These are phyloP conservation scores for Aspergillus coremiiformis DNA, from an alignment of 495 filamentous ascomycete species.

Conservation along the genomic window DNA sequence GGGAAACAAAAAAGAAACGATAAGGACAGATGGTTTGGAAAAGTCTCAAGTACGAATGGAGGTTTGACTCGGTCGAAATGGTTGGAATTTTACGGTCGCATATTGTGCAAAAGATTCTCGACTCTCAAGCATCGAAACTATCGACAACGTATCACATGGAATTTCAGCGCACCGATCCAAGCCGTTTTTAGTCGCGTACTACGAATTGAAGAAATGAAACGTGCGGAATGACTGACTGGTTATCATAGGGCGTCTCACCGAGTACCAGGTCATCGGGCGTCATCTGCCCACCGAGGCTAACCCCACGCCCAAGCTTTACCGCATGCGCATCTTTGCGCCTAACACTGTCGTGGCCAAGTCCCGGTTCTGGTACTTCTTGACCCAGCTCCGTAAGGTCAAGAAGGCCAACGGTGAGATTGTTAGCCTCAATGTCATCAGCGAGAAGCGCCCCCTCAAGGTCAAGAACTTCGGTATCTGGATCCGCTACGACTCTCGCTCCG, in stretches of 20 bases:
- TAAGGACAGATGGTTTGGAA: neutral
- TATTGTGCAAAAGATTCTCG: neutral
- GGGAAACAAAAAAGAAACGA: no score
- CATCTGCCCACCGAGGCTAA: constrained; percentile 94
- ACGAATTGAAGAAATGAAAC: neutral
- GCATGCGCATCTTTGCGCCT: constrained; percentile 98
- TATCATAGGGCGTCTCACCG: constrained; percentile 83
- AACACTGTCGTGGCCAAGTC: constrained; percentile 98
- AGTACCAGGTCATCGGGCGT: constrained; percentile 99
- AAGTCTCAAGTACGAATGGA: neutral
- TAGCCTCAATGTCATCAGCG: constrained; percentile 87
- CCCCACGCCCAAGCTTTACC: constrained; percentile 94
- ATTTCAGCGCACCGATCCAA: constrained; percentile 17
- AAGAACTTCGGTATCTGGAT: constrained; percentile 99
- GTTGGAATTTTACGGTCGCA: constrained; percentile 4
- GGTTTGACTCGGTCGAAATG: neutral
- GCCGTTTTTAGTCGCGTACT: constrained; percentile 7
- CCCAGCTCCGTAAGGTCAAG: constrained; percentile 98
- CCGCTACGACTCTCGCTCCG: constrained; percentile 98
- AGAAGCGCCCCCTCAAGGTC: constrained; percentile 98
- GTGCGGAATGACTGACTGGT: constrained; percentile 28
- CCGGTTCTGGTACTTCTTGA: constrained; percentile 99
- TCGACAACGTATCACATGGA: constrained; percentile 5
- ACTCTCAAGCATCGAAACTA: neutral
- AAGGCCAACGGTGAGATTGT: constrained; percentile 99